Percentiles rank a stretch among this genome's conserved stretches.
Conservation (phyloP, 1,139 yeast species). For the Protomyces gravidus region DNA sequence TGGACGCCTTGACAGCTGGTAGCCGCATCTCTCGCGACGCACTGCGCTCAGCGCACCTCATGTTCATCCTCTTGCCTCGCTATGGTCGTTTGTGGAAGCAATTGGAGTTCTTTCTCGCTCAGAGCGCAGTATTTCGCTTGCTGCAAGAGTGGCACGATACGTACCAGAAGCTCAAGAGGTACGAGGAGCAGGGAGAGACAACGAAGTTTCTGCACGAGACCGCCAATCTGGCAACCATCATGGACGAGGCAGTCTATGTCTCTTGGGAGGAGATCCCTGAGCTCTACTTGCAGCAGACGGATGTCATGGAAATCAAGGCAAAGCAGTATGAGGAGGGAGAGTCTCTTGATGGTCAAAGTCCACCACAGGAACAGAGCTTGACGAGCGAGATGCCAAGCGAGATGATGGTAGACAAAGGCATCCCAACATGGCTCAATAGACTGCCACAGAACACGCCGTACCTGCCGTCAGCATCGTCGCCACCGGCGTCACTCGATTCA, state of each 20-base stretch:
- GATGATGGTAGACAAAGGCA: neutral
- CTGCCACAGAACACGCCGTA: neutral
- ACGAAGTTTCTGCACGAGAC: neutral
- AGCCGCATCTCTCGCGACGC: neutral
- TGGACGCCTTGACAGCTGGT: neutral
- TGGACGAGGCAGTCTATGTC: slow-evolving; percentile 1
- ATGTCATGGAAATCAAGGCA: neutral
- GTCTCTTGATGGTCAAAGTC: neutral
- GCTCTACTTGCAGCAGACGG: slow-evolving; percentile 1
- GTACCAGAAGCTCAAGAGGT: neutral
- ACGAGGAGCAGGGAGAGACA: neutral
- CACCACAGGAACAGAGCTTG: neutral
- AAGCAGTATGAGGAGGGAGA: neutral
- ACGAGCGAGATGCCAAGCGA: neutral
- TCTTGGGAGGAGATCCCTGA: slow-evolving; percentile 1
- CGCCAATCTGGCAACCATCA: neutral
- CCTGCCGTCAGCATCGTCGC: neutral
- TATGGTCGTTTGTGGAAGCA: neutral
- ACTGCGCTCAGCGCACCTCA: neutral
- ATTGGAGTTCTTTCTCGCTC: neutral
- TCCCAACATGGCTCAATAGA: neutral
- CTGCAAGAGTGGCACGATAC: slow-evolving; percentile 1
- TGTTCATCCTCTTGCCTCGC: neutral
- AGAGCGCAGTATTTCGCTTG: neutral
- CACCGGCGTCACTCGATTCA: neutral